Percentiles rank a stretch among this genome's conserved stretches.
Evolutionary conservation across 139 green algal species (phyloP).

Genomic region (Tetradesmus obliquus): DNA sequence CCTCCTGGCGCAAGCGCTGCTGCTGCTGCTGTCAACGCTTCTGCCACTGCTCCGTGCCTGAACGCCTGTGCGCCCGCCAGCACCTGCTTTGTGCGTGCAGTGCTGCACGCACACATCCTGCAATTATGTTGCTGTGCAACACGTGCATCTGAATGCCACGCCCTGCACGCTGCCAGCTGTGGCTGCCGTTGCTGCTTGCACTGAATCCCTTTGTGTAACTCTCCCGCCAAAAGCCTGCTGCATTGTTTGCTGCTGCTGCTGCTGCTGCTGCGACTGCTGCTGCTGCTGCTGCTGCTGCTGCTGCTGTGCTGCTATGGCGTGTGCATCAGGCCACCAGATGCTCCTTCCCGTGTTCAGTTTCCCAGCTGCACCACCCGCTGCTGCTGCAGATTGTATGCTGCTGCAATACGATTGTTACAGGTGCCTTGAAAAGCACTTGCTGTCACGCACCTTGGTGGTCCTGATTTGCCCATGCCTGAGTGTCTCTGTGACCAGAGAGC

Average conservation of each 20-base stretch:
- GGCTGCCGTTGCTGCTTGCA: no score
- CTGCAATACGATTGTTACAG: not conserved
- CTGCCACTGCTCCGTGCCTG: not conserved
- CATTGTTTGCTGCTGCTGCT: not conserved
- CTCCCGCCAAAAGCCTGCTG: no score
- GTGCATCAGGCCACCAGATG: not conserved
- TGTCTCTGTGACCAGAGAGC: slow-evolving; percentile 92
- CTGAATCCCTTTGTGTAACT: no score
- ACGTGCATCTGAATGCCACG: not conserved
- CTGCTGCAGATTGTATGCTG: not conserved
- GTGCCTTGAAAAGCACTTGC: not conserved
- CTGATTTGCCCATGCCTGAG: slow-evolving; percentile 94
- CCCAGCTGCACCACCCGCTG: slow-evolving; percentile 3
- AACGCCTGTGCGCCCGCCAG: not conserved
- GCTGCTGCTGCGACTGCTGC: not conserved
- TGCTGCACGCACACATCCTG: not conserved
- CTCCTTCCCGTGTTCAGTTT: not conserved
- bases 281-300: not conserved
- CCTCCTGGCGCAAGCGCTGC: not conserved
- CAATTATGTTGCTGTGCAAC: not conserved
- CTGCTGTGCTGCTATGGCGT: not conserved
- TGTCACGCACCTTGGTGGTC: slow-evolving; percentile 87
- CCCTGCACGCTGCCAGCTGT: no score
- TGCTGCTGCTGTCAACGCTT: not conserved
- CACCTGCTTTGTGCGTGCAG: not conserved